Evolutionary conservation across 306 rosid genomes (phyloP).

Genomic region (Dalbergia cultrata): DNA sequence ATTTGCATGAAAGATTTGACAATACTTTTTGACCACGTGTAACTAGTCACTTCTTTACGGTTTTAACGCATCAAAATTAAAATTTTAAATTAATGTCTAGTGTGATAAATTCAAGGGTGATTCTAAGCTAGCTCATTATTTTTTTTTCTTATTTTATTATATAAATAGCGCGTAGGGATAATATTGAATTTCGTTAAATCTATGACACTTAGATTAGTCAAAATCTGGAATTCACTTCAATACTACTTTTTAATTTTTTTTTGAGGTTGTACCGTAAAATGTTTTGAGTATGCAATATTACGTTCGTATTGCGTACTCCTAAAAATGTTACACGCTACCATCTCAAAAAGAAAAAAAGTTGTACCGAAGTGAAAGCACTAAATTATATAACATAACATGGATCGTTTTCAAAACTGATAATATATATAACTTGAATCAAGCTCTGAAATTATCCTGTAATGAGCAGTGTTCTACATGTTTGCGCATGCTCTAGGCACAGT

Average conservation of each 20-base stretch:
- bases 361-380: too few species aligned
- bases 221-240: not conserved
- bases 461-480: conserved; percentile 50
- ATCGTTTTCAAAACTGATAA: conserved; percentile 53
- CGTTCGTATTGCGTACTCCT: not conserved
- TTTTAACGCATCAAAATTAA: not conserved
- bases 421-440: conserved; percentile 39
- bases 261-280: too few species aligned
- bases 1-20: not conserved
- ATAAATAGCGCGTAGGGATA: not conserved
- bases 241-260: not conserved
- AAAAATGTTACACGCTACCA: not conserved
- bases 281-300: not conserved
- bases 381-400: conserved; percentile 15
- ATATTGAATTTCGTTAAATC: not conserved
- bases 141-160: not conserved
- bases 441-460: conserved; percentile 51
- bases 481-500: conserved; percentile 75
- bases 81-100: not conserved
- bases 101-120: not conserved
- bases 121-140: not conserved
- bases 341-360: not conserved
- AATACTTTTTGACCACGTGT: not conserved
- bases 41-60: not conserved
- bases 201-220: not conserved